These are phyloP conservation scores for Annulohypoxylon truncatum DNA, from an alignment of 2,329 filamentous ascomycete genomes.

Conservation along the genomic window DNA sequence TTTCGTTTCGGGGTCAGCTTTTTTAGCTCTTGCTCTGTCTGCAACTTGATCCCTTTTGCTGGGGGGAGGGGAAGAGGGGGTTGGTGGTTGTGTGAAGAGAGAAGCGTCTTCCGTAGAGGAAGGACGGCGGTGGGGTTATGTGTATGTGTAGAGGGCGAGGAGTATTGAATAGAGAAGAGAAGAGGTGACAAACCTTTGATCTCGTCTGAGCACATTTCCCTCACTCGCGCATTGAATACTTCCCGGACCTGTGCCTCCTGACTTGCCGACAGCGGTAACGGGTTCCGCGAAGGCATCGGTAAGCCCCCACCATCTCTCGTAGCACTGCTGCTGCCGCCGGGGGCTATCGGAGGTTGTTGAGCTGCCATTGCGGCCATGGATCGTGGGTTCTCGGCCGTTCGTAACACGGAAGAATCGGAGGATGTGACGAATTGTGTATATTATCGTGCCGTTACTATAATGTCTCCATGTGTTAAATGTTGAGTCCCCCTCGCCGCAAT, in stretches of 20 bases:
- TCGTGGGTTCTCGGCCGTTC: not conserved
- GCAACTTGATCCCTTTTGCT: not conserved
- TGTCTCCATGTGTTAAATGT: slow-evolving; percentile 23
- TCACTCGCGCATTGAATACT: slow-evolving; percentile 69
- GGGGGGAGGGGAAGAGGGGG: not conserved
- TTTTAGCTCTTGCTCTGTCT: not conserved
- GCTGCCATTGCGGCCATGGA: slow-evolving; percentile 57
- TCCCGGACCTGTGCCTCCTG: slow-evolving; percentile 57
- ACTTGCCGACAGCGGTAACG: slow-evolving; percentile 73
- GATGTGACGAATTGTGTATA: not conserved
- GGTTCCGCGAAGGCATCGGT: slow-evolving; percentile 74
- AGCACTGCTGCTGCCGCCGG: slow-evolving; percentile 18
- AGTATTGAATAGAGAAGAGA: too few relatives aligned
- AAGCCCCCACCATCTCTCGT: slow-evolving; percentile 44
- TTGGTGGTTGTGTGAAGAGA: not conserved
- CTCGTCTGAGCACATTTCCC: slow-evolving; percentile 78
- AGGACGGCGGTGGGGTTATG: too few relatives aligned
- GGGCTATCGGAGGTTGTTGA: slow-evolving; percentile 49
- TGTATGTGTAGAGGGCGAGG: not conserved
- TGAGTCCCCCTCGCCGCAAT: not conserved
- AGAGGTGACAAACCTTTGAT: slow-evolving; percentile 71
- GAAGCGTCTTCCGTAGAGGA: too few relatives aligned
- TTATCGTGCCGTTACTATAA: slow-evolving; percentile 20
- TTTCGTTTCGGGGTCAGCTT: not conserved
- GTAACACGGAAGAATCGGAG: not conserved